Conservation (phyloP, 1,284 basidiomycete genomes). For the Ceratobasidium sp. region DNA sequence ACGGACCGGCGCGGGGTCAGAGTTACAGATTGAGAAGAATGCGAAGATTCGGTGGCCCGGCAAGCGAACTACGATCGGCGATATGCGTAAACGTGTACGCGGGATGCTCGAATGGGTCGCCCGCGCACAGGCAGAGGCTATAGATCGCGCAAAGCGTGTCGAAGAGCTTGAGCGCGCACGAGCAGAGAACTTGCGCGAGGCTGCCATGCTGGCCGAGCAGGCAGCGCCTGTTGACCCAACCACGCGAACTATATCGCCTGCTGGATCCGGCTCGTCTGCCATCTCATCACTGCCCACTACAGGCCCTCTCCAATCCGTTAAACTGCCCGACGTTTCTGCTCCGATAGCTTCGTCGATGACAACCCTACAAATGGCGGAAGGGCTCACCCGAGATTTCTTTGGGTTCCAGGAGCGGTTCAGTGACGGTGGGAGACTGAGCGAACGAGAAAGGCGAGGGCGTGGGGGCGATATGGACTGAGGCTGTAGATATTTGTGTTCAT, state of each 20-base stretch:
- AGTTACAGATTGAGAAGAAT: slow-evolving; percentile 71
- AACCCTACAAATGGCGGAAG: slow-evolving; percentile 51
- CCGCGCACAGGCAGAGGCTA: slow-evolving; percentile 78
- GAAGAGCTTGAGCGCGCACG: slow-evolving; percentile 62
- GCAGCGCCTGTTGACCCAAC: slow-evolving; percentile 6
- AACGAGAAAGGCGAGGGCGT: slow-evolving; percentile 24
- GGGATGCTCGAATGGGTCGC: slow-evolving; percentile 93
- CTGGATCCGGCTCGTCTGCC: slow-evolving; percentile 25
- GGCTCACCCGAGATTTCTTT: slow-evolving; percentile 53
- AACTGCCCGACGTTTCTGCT: slow-evolving; percentile 17
- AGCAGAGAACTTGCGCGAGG: slow-evolving; percentile 18
- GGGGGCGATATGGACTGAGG: slow-evolving; percentile 21
- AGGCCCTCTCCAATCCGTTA: slow-evolving; percentile 2
- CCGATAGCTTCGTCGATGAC: slow-evolving; percentile 21
- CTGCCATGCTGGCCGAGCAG: slow-evolving; percentile 3
- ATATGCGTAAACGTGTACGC: slow-evolving; percentile 96
- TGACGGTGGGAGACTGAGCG: slow-evolving; percentile 28
- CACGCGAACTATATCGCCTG: slow-evolving; percentile 4
- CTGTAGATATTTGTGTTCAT: background rate
- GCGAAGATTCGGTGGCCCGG: slow-evolving; percentile 94
- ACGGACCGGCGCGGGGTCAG: slow-evolving; percentile 49
- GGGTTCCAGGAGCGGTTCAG: slow-evolving; percentile 55
- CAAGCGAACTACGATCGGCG: slow-evolving; percentile 91
- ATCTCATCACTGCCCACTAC: slow-evolving; percentile 18
- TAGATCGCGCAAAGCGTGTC: slow-evolving; percentile 72